phyloP scores from a whole-genome alignment of 768 basidiomycete genomes.

The Tulasnella sp. region DNA sequence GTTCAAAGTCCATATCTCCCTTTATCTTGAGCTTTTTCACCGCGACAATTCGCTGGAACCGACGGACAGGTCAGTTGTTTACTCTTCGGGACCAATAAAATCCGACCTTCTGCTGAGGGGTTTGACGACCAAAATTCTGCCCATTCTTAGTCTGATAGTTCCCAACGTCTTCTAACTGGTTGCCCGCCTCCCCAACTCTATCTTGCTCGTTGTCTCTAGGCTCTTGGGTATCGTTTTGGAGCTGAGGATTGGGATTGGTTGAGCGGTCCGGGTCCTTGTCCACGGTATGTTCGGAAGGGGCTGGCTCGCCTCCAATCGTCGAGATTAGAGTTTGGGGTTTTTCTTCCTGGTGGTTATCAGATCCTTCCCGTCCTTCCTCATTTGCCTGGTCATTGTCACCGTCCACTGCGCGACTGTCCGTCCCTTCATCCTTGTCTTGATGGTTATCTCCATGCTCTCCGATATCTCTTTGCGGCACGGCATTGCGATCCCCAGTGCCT shows the following conservation, averaged over 20 bases:
- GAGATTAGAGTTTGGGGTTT: no score
- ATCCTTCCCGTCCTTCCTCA: neutral
- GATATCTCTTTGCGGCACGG: neutral
- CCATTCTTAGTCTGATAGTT: neutral
- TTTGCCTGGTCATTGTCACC: neutral
- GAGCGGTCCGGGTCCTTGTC: no score
- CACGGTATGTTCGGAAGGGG: no score
- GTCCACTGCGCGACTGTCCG: neutral
- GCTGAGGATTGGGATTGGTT: no score
- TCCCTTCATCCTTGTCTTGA: neutral
- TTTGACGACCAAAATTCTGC: neutral
- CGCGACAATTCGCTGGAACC: neutral
- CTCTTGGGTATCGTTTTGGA: neutral
- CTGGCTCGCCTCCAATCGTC: no score
- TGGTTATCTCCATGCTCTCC: neutral
- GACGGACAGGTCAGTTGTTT: neutral
- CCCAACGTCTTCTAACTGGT: neutral
- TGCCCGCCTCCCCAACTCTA: neutral
- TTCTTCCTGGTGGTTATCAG: neutral
- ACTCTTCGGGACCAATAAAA: neutral
- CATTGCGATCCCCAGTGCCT: neutral
- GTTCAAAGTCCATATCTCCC: neutral
- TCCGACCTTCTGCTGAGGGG: neutral
- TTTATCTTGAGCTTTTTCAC: neutral
- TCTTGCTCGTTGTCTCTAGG: neutral